Conservation (phyloP, 768 basidiomycete species). For the Pleurotus platypus region DNA sequence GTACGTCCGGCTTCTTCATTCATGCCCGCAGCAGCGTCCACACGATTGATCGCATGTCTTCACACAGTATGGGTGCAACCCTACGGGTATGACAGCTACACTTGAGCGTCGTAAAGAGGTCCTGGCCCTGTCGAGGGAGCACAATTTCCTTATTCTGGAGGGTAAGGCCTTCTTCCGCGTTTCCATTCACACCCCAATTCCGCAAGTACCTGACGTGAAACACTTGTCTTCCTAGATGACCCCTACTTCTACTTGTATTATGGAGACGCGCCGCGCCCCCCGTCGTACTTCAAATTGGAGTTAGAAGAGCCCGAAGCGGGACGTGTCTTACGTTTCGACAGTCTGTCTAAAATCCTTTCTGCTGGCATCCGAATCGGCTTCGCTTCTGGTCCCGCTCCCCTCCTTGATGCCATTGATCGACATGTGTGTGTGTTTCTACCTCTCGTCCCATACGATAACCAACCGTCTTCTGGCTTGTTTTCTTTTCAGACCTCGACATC, state of each 20-base stretch:
- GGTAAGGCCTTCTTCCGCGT: slow-evolving; percentile 36
- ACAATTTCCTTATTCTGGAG: slow-evolving; percentile 83
- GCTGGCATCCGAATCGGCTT: slow-evolving; percentile 82
- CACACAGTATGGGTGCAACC: slow-evolving; percentile 77
- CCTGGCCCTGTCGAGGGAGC: slow-evolving; percentile 63
- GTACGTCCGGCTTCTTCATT: slow-evolving; percentile 32
- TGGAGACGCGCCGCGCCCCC: slow-evolving; percentile 55
- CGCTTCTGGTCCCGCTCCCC: slow-evolving; percentile 64
- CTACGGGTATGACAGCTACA: slow-evolving; percentile 77
- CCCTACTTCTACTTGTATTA: slow-evolving; percentile 81
- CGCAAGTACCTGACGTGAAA: neutral
- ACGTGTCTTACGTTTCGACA: slow-evolving; percentile 85
- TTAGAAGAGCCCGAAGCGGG: slow-evolving; percentile 62
- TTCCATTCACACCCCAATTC: neutral
- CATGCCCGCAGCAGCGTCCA: slow-evolving; percentile 1
- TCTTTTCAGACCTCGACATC: slow-evolving; percentile 57
- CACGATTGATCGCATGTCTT: neutral
- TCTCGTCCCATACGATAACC: slow-evolving; percentile 1
- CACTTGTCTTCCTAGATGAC: slow-evolving; percentile 50
- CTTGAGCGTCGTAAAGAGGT: slow-evolving; percentile 68
- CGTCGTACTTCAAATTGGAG: slow-evolving; percentile 84
- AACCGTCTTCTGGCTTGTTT: neutral
- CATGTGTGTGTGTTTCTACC: slow-evolving; percentile 46
- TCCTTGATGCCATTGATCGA: slow-evolving; percentile 68
- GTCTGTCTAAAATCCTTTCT: slow-evolving; percentile 79